A percentile compares a stretch with the other conserved stretches of the same genome.
Conservation (phyloP, 768 basidiomycete genomes). For the Filobasidium floriforme region DNA sequence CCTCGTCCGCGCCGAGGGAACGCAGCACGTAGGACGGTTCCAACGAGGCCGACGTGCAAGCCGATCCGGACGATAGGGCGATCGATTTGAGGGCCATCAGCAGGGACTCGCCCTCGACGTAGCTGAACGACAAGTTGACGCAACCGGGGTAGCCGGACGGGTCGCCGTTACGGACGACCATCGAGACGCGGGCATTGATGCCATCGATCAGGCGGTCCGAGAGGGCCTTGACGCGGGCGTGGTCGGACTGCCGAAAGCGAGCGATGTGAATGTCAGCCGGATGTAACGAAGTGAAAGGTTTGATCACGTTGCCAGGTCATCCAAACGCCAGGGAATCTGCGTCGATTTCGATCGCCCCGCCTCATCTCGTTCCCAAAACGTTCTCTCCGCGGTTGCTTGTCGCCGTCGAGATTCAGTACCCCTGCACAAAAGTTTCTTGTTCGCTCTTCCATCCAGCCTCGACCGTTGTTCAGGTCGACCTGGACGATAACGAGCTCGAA, state of each 20-base stretch:
- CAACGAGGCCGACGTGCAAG: slow-evolving; percentile 94
- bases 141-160: slow-evolving; percentile 87
- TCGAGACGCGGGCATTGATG: slow-evolving; percentile 75
- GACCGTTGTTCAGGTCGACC: not conserved
- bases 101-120: slow-evolving; percentile 93
- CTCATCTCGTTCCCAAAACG: too few species aligned
- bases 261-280: not conserved
- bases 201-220: slow-evolving; percentile 72
- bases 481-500: not conserved
- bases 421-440: slow-evolving; percentile 60
- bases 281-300: too few species aligned
- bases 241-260: slow-evolving; percentile 60
- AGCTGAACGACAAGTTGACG: slow-evolving; percentile 88
- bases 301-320: too few species aligned
- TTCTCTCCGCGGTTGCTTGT: not conserved
- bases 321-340: not conserved
- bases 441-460: not conserved
- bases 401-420: slow-evolving; percentile 61
- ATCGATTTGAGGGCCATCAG: slow-evolving; percentile 98
- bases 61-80: slow-evolving; percentile 93
- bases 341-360: too few species aligned
- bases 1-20: slow-evolving; percentile 93
- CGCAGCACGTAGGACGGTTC: slow-evolving; percentile 97
- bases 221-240: slow-evolving; percentile 61
- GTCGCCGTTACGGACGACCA: slow-evolving; percentile 92